A percentile compares a stretch with the other conserved stretches of the same genome.
Evolutionary conservation across 345 rosid species (phyloP).

Genomic region (Salix exigua): DNA sequence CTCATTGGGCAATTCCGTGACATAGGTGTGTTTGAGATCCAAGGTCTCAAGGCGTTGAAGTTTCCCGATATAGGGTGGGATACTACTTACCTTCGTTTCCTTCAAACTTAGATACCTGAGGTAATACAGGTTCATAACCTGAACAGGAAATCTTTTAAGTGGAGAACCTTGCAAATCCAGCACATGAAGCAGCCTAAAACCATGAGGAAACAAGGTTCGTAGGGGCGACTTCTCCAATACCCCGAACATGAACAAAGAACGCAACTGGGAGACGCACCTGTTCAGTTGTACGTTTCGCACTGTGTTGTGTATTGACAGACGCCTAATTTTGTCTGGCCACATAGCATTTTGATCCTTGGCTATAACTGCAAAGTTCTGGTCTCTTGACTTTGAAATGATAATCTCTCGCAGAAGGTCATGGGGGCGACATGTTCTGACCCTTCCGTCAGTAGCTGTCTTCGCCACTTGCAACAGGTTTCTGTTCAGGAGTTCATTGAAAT

Average conservation of each 20-base stretch:
- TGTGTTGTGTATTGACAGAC: constrained; percentile 15
- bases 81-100: neutral
- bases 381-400: constrained; percentile 2
- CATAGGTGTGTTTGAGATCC: constrained; percentile 22
- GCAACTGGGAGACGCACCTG: neutral
- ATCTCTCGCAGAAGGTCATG: constrained; percentile 9
- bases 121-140: constrained; percentile 3
- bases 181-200: constrained; percentile 12
- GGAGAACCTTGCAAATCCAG: constrained; percentile 22
- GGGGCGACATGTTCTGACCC: constrained; percentile 5
- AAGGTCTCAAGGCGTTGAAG: constrained; percentile 29
- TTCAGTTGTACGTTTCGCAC: neutral
- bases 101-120: constrained; percentile 18
- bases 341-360: neutral
- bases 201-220: neutral
- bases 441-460: neutral
- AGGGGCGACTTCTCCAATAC: constrained; percentile 12
- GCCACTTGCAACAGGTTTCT: constrained; percentile 10
- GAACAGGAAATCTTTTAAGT: constrained; percentile 14
- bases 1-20: constrained; percentile 14
- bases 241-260: constrained; percentile 23
- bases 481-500: neutral
- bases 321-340: constrained; percentile 3
- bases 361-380: constrained; percentile 1
- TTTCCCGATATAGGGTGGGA: constrained; percentile 21